Conservation (phyloP, 768 basidiomycete genomes). For the Nevesoporus exiguus region DNA sequence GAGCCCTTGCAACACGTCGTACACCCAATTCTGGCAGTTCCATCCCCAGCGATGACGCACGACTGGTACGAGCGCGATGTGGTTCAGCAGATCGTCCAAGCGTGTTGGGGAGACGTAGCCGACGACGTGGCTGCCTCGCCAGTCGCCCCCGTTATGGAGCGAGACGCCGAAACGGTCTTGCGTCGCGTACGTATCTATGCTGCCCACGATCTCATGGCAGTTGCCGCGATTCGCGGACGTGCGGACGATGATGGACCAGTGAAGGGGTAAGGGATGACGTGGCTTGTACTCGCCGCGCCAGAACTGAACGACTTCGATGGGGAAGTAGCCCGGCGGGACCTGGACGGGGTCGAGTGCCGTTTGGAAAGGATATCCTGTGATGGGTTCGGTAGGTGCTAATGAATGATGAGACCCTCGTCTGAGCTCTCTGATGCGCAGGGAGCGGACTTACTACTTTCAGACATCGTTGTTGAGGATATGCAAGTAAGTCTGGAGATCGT, state of each 20-base stretch:
- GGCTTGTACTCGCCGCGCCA: slow-evolving; percentile 25
- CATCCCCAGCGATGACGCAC: slow-evolving; percentile 14
- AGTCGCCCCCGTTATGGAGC: slow-evolving; percentile 10
- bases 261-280: slow-evolving; percentile 18
- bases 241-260: slow-evolving; percentile 29
- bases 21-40: slow-evolving; percentile 31
- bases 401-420: background rate
- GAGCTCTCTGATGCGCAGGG: no score
- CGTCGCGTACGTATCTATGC: slow-evolving; percentile 21
- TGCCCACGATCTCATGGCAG: slow-evolving; percentile 27
- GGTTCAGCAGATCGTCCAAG: slow-evolving; percentile 15
- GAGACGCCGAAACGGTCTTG: slow-evolving; percentile 16
- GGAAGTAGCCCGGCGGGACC: slow-evolving; percentile 14
- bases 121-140: slow-evolving; percentile 27
- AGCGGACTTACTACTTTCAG: background rate
- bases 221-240: slow-evolving; percentile 21
- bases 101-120: slow-evolving; percentile 19
- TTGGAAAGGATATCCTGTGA: background rate
- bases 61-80: slow-evolving; percentile 20
- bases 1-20: slow-evolving; percentile 19
- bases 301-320: slow-evolving; percentile 29
- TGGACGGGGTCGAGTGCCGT: slow-evolving; percentile 14
- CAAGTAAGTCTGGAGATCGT: background rate
- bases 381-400: background rate
- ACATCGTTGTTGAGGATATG: background rate